Base-by-base conservation (phyloP, 2,329 filamentous ascomycete genomes). In the Paraphaeosphaeria sporulosa region DNA sequence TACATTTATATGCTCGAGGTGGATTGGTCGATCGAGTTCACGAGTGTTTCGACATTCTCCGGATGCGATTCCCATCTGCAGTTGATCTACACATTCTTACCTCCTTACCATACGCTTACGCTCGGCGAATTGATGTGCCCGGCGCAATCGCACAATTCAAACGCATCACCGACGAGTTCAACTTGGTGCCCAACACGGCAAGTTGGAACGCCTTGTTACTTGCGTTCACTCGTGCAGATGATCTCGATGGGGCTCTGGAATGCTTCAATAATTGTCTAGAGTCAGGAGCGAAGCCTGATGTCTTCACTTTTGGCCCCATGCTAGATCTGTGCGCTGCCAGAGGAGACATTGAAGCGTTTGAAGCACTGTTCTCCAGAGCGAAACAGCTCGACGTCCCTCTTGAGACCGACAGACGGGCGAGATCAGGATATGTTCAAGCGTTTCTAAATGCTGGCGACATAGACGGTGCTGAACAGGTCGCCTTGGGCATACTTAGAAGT, bases 201-300 rank as follows among this genome's bases (percentile, higher is more conserved):
- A 87, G 85, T 63, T 96, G 90, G 89, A 96, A 96, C 71, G 88
- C 89, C 23, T 77, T 97, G 30, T 81, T 98, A 48, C 87, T 89
- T 69, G 89, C 90, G 2, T 86, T 93, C 76, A 83, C 84, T 19
- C 87, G 87, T 66, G 85, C 85, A 0, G 83, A 87, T 50, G 87
- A 95, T 71, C 84, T 91, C 46, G 81, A 87, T n/a, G 86, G 86
- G 6, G 90, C 89, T 13, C 79, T 92, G 58, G 73, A 81, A 7
- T 83, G 84, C 51, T 93, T 96, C 68, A 83, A 88, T 19, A 78
- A 84, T 10, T 83, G 95, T 73, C 60, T 85, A 3, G 64, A 82
- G 66, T 68, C 74, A 62, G 70, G 79, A 61, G 34, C 87, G 3
- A 69, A 76, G 23, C 89, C 91, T 0, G 86, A 92, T 73, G 70